Evolutionary conservation across 2,329 filamentous ascomycete species (phyloP).

Genomic region (Xylariaceae sp.): DNA sequence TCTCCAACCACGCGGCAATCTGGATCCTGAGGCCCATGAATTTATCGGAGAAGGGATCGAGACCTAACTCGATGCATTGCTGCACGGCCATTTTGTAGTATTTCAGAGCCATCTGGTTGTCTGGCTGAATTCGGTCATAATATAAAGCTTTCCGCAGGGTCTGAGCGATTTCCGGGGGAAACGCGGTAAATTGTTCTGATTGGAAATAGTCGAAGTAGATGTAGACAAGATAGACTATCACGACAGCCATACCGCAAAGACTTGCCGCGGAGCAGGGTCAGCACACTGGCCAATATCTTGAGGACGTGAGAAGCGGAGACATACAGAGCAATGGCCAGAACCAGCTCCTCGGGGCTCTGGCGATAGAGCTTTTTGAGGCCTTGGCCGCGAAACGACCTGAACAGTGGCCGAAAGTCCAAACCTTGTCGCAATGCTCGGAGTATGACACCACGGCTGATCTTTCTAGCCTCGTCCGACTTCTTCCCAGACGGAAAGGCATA

Average conservation of each 20-base stretch:
- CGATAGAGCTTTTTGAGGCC: constrained; percentile 31
- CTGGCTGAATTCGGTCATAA: constrained; percentile 69
- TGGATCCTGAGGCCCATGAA: constrained; percentile 84
- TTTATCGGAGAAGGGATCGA: constrained; percentile 88
- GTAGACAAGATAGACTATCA: constrained; percentile 31
- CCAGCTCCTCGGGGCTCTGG: constrained; percentile 36
- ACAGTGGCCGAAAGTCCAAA: constrained; percentile 27
- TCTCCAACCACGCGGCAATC: constrained; percentile 72
- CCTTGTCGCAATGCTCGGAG: constrained; percentile 25
- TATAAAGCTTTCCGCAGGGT: constrained; percentile 79
- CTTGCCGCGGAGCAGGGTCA: constrained; percentile 22
- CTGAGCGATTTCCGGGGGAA: constrained; percentile 64
- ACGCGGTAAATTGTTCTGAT: constrained; percentile 46
- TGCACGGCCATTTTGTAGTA: constrained; percentile 76
- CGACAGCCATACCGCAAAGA: constrained; percentile 24
- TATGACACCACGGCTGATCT: no score
- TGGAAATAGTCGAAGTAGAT: constrained; percentile 51
- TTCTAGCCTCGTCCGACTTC: no score
- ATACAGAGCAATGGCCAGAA: constrained; percentile 35
- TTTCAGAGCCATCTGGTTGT: constrained; percentile 69
- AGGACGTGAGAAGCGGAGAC: constrained; percentile 15
- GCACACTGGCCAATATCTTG: constrained; percentile 10
- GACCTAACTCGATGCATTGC: constrained; percentile 61
- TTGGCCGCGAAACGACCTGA: constrained; percentile 30
- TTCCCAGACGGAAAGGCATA: constrained; percentile 15